These are phyloP conservation scores for Pilatotrama ljubarskyi DNA, from an alignment of 768 basidiomycete species.

Conservation along the genomic window DNA sequence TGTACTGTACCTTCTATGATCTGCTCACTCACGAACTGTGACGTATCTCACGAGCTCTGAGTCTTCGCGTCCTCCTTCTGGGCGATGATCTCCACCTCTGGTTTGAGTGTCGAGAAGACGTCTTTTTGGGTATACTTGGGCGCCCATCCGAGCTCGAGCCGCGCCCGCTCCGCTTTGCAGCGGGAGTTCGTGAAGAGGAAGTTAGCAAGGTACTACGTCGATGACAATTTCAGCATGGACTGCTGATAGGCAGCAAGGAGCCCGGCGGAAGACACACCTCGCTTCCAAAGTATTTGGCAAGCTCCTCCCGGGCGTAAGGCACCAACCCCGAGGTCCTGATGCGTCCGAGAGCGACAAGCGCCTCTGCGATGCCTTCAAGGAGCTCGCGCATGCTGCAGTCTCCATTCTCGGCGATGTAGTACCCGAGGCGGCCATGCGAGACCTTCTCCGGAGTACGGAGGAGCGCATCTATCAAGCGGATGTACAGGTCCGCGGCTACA, in stretches of 20 bases:
- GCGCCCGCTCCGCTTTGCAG: slow-evolving; percentile 16
- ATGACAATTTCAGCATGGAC: not conserved
- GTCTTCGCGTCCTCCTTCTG: too few relatives aligned
- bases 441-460: slow-evolving; percentile 17
- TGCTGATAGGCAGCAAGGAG: not conserved
- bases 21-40: too few relatives aligned
- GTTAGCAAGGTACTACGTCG: not conserved
- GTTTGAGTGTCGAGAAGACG: slow-evolving; percentile 41
- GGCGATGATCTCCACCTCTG: slow-evolving; percentile 35
- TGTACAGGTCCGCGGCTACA: slow-evolving; percentile 43
- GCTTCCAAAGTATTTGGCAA: not conserved
- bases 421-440: slow-evolving; percentile 37
- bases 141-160: slow-evolving; percentile 45
- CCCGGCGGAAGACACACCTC: not conserved
- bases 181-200: not conserved
- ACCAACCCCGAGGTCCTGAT: not conserved
- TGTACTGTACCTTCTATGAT: too few relatives aligned
- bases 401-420: slow-evolving; percentile 31
- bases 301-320: not conserved
- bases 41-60: too few relatives aligned
- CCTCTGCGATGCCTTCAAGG: slow-evolving; percentile 35
- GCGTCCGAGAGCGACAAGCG: slow-evolving; percentile 30
- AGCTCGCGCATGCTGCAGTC: slow-evolving; percentile 32
- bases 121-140: slow-evolving; percentile 41
- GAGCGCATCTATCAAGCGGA: slow-evolving; percentile 41